Evolutionary conservation across 768 basidiomycete genomes (phyloP), one percentile per base, ranked within the genome.

Genomic region (Daedaleopsis sinensis): DNA sequence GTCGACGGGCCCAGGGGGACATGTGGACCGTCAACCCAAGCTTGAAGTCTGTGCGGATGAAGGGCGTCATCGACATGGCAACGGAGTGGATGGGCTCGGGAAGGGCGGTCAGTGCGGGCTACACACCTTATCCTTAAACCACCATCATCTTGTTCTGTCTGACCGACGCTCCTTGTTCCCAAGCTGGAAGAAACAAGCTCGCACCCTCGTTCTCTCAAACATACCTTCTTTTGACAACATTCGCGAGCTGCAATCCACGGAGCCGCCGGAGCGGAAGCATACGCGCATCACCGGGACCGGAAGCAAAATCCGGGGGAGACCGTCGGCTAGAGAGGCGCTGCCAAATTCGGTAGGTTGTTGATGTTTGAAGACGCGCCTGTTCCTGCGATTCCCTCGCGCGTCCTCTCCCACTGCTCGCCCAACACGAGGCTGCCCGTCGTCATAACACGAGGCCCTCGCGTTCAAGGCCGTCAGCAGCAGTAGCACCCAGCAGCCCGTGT

Each of bases 371-470:
- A 54, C 63, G 61, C 61, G 62, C 38, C 37, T 50, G 58, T 46
- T 43, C 46, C 43, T 52, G 53, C 47, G 51, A 57, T 62, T 58
- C 62, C 50, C 56, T 62, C 56, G 66, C 66, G 66, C 59, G 65
- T 64, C 57, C 49, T 43, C 55, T 53, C 60, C 51, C 58, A 43
- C 59, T 65, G 61, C 61, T 65, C 64, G 64, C 65, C 59, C 65
- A 62, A 65, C 68, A 68, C 69, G 69, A 70, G 71, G 69, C 69
- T 61, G 65, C 65, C 62, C 69, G 57, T 64, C 66, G 55, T 63
- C 64, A 68, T 59, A 44, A 61, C 71, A 70, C 71, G 69, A 72
- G 71, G 71, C 69, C 65, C 67, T 67, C 71, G 68, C 68, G 69
- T 71, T 71, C 70, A 71, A 58, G 65, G 62, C 62, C 66, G 54